Conservation (phyloP, 2,329 filamentous ascomycete genomes). For the Fusarium phyllophilum region DNA sequence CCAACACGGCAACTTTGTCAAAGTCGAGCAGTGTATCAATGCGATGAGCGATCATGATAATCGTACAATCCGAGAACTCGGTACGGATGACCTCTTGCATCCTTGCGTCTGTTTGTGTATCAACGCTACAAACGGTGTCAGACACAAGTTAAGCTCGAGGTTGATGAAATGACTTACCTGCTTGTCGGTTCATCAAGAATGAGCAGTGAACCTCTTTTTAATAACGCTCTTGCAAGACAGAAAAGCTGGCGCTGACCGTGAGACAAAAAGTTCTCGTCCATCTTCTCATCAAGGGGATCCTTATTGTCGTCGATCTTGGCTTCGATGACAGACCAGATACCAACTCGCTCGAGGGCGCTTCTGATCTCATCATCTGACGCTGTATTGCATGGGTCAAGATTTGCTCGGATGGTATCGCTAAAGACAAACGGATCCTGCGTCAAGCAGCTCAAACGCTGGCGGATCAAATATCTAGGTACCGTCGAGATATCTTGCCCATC, state of each 20-base stretch:
- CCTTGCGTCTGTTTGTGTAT: conserved; percentile 43
- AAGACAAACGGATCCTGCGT: conserved; percentile 65
- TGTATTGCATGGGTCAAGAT: conserved; percentile 57
- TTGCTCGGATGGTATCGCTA: conserved; percentile 59
- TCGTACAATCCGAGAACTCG: conserved; percentile 46
- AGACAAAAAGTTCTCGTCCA: conserved; percentile 51
- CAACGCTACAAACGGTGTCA: conserved; percentile 39
- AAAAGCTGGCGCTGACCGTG: conserved; percentile 49
- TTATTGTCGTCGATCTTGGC: conserved; percentile 48
- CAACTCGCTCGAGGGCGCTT: conserved; percentile 57
- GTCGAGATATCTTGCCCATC: conserved; percentile 55
- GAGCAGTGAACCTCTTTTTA: conserved; percentile 43
- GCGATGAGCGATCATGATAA: conserved; percentile 51
- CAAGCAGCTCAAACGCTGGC: conserved; percentile 54
- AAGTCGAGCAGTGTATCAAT: conserved; percentile 49
- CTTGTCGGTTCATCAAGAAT: conserved; percentile 55
- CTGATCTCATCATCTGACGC: conserved; percentile 56
- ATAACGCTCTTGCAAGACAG: conserved; percentile 46
- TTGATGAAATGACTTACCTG: conserved; percentile 37
- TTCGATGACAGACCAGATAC: conserved; percentile 57
- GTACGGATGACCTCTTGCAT: conserved; percentile 46
- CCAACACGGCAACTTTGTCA: conserved; percentile 48
- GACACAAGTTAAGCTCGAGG: neutral
- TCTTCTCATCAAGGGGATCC: conserved; percentile 47
- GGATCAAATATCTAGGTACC: conserved; percentile 43